phyloP scores from a whole-genome alignment of 164 flowering plant genomes.

The Vitis amurensis region DNA sequence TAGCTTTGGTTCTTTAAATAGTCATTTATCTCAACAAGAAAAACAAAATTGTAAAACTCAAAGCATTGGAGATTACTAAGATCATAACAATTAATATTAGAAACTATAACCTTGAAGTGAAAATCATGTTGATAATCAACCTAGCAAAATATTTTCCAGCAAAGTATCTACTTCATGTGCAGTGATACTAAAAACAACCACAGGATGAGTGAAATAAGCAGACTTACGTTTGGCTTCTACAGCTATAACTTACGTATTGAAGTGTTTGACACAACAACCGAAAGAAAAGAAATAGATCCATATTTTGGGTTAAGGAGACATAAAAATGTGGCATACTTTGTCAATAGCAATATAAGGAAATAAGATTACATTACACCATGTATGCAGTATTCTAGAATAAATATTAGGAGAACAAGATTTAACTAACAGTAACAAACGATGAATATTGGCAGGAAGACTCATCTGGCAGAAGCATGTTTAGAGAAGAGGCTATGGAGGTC shows the following conservation, averaged over 20 bases:
- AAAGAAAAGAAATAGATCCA: too few species aligned
- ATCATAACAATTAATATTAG: background rate
- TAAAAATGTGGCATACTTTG: background rate
- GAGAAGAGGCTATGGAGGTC: slow-evolving; percentile 58
- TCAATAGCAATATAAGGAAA: background rate
- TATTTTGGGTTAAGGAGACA: too few species aligned
- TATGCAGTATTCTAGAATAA: background rate
- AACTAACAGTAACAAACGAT: background rate
- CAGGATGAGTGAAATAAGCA: background rate
- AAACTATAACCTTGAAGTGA: background rate
- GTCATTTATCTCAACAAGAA: too few species aligned
- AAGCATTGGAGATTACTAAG: too few species aligned
- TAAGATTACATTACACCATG: background rate
- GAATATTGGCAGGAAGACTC: slow-evolving; percentile 49
- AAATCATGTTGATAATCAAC: background rate
- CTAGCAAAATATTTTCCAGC: background rate
- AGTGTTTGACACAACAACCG: too few species aligned
- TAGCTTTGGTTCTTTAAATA: background rate
- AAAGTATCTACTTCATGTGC: background rate
- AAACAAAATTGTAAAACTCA: too few species aligned
- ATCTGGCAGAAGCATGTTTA: slow-evolving; percentile 36
- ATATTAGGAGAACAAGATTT: background rate
- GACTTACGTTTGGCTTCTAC: background rate
- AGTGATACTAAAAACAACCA: background rate
- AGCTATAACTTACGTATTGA: background rate